A percentile compares a stretch with the other conserved stretches of the same genome.
Conservation (phyloP, 768 basidiomycete genomes). For the Mycena rosella region DNA sequence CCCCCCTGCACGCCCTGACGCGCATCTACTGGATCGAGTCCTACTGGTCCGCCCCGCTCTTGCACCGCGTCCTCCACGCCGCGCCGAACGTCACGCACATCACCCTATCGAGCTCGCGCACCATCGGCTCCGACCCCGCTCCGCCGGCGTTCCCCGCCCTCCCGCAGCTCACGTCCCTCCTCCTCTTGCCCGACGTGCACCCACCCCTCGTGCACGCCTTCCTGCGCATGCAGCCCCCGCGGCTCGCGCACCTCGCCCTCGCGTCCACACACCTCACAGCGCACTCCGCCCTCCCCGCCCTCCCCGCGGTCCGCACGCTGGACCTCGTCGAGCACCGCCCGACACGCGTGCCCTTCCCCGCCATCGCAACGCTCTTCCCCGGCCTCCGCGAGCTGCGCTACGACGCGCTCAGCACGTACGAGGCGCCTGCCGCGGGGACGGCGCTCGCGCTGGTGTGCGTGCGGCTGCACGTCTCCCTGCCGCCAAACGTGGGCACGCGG, state of each 20-base stretch:
- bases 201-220: not conserved
- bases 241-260: not conserved
- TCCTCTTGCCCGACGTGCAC: no score
- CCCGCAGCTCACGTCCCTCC: not conserved
- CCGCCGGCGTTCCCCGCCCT: slow-evolving; percentile 3
- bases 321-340: not conserved
- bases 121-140: not conserved
- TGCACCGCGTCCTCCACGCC: slow-evolving; percentile 3
- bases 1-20: not conserved
- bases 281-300: not conserved
- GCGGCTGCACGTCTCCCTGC: no score
- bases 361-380: no score
- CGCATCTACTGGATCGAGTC: no score
- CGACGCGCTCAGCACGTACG: not conserved
- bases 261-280: not conserved
- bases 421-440: not conserved
- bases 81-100: slow-evolving; percentile 27
- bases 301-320: not conserved
- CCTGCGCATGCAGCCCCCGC: not conserved
- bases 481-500: no score
- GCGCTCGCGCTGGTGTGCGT: not conserved
- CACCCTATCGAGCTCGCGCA: slow-evolving; percentile 1
- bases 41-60: no score
- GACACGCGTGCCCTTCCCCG: not conserved
- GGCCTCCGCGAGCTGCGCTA: not conserved